Percentiles rank a stretch among this genome's conserved stretches.
Evolutionary conservation across 345 rosid species (phyloP).

Genomic region (Cardiospermum halicacabum): DNA sequence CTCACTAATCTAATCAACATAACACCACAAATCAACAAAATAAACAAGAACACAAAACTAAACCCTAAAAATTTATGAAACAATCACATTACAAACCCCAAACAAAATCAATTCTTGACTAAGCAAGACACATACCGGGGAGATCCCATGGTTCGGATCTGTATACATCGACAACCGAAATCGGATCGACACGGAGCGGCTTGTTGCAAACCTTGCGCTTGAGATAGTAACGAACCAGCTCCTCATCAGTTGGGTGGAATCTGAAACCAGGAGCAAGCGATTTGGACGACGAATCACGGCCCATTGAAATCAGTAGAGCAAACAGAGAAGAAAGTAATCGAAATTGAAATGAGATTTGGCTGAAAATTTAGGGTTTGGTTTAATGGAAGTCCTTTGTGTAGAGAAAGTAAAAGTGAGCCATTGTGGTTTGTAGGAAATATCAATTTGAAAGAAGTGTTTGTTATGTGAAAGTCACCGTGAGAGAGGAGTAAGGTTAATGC

Average conservation of each 20-base stretch:
- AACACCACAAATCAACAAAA: no score
- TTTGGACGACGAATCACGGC: constrained; percentile 35
- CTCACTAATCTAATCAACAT: no score
- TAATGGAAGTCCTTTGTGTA: background rate
- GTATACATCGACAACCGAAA: constrained; percentile 71
- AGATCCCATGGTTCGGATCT: constrained; percentile 97
- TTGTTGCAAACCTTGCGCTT: constrained; percentile 70
- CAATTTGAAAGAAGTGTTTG: background rate
- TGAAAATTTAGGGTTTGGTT: constrained; percentile 6
- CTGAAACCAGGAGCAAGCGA: constrained; percentile 90
- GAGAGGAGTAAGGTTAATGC: background rate
- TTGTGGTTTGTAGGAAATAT: background rate
- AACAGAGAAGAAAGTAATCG: background rate
- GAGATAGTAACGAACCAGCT: constrained; percentile 86
- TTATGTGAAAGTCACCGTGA: background rate
- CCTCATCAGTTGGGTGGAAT: constrained; percentile 95
- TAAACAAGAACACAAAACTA: no score
- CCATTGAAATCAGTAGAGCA: constrained; percentile 30
- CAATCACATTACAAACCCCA: no score
- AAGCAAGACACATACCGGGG: constrained; percentile 41
- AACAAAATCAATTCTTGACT: background rate
- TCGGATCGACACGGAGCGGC: constrained; percentile 65
- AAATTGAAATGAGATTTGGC: background rate
- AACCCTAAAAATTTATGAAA: no score
- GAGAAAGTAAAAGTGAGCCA: background rate